Conservation (phyloP, 177 flowering plant species). For the Vitis hybrid region DNA sequence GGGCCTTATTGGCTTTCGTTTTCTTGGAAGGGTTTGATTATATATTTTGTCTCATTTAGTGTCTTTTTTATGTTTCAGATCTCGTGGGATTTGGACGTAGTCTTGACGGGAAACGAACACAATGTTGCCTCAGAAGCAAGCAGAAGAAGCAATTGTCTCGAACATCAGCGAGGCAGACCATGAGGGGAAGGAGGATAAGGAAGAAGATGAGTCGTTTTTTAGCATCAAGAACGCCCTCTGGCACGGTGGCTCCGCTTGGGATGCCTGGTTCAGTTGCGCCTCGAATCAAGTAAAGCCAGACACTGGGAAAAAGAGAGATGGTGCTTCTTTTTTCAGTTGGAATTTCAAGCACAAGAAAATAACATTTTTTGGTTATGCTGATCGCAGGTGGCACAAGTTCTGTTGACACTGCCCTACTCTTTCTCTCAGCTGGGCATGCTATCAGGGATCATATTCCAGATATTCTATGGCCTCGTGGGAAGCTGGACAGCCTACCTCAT, state of each 20-base stretch:
- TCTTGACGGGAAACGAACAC: constrained; percentile 17
- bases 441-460: constrained; percentile 74
- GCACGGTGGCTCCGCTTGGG: constrained; percentile 97
- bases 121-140: constrained; percentile 68
- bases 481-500: constrained; percentile 98
- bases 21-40: constrained; percentile 17
- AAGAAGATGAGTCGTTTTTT: constrained; percentile 34
- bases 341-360: not conserved
- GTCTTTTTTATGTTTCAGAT: constrained; percentile 48
- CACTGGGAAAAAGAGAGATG: not conserved
- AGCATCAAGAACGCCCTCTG: constrained; percentile 69
- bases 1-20: constrained; percentile 30
- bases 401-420: constrained; percentile 88
- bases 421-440: constrained; percentile 90
- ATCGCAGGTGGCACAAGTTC: constrained; percentile 88
- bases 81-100: constrained; percentile 22
- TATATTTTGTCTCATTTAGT: constrained; percentile 40
- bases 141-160: constrained; percentile 75
- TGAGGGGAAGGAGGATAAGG: constrained; percentile 32
- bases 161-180: constrained; percentile 47
- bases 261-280: constrained; percentile 96
- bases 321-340: not conserved
- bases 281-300: constrained; percentile 74
- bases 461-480: constrained; percentile 85
- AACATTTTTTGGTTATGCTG: not conserved